Base-by-base conservation (phyloP, 2,329 filamentous ascomycete genomes). In the Fusarium solani-melongenae region DNA sequence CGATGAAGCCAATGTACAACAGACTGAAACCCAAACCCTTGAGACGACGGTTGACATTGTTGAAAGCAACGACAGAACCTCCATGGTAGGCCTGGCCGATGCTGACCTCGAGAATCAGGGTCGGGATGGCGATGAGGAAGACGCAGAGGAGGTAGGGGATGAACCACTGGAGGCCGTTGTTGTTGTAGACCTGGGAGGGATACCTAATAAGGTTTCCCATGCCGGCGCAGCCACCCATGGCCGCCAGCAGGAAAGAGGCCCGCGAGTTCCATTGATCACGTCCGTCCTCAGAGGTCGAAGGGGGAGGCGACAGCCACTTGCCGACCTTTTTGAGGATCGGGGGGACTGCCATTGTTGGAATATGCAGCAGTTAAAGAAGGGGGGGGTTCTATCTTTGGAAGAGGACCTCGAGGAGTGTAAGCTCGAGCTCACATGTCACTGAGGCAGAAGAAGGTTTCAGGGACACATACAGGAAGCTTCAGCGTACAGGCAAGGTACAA, bases 31-130 rank as follows among this genome's bases (percentile, higher is more conserved):
- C 89, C 4, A 87, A 82, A 3, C 88, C 88, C 71, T 88, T 89
- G 36, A 90, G 81, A 9, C 88, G 83, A 60, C 83, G 79, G 74
- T 88, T 84, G 67, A 90, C 81, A 71, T 86, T 88, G 80, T 87
- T 86, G 76, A 84, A 89, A 6, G 88, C 87, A 62, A 89, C 86
- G 41, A 89, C 86, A 4, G 84, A 86, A 14, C 88, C 88, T 41
- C 87, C 88, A 14, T 87, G 87, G 74, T 89, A 89, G 6, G 88
- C 88, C 74, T 90, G 93, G 55, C 94, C 94, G 61, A 93, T 94
- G 62, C 92, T 92, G 59, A 90, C 88, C 76, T 90, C 88, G 24
- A 90, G 84, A 14, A 89, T 84, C 39, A 90, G 83, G 0, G 86
- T 84, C 0, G 88, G 88, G 51, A 90, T 89, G 39, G 88, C 88